A percentile compares a stretch with the other conserved stretches of the same genome.
Evolutionary conservation across 345 rosid genomes (phyloP).

Genomic region (Anacardium occidentale): DNA sequence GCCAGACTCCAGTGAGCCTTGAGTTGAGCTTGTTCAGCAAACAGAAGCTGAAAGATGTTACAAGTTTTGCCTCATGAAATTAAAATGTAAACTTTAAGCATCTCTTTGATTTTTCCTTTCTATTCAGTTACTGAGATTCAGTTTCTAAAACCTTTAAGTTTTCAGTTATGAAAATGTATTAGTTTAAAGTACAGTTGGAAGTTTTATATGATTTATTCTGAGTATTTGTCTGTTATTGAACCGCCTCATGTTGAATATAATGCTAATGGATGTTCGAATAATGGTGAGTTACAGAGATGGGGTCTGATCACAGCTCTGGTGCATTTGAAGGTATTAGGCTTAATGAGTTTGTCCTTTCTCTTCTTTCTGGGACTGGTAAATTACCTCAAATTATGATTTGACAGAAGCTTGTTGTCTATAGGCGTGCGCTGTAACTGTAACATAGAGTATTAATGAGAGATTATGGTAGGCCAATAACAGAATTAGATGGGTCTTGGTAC

Average conservation of each 20-base stretch:
- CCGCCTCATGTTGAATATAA: not conserved
- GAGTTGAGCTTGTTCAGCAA: conserved; percentile 17
- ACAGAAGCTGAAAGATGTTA: not conserved
- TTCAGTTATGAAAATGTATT: not conserved
- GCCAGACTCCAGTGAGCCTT: conserved; percentile 25
- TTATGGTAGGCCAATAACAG: not conserved
- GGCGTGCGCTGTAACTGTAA: too few species aligned
- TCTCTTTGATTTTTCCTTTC: too few species aligned
- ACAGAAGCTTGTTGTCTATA: not conserved
- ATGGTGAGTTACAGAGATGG: too few species aligned
- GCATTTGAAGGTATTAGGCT: too few species aligned
- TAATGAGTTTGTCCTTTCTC: not conserved
- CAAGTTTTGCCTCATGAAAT: not conserved
- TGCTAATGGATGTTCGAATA: not conserved
- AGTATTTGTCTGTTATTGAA: not conserved
- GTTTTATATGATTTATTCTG: not conserved
- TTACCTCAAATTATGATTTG: not conserved
- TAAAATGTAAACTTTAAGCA: not conserved
- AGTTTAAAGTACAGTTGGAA: not conserved
- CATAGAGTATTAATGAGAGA: not conserved
- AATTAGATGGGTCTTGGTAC: too few species aligned
- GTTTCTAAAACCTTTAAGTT: not conserved
- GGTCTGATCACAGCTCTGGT: not conserved
- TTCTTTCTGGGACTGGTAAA: not conserved
- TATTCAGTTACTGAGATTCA: not conserved